Conservation (phyloP, 2,329 filamentous ascomycete species). For the Tolypocladium inflatum region DNA sequence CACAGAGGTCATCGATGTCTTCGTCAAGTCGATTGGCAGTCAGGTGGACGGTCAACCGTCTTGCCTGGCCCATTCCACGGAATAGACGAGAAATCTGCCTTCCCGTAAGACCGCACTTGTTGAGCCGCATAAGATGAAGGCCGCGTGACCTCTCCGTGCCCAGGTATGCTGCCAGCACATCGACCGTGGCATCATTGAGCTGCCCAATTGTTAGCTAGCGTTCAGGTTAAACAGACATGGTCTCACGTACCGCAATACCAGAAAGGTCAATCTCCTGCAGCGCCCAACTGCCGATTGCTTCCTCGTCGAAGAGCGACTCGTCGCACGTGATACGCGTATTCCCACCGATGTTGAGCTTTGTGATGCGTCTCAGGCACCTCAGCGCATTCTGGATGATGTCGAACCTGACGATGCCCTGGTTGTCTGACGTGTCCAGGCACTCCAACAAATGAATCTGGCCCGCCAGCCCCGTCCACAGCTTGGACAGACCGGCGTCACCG, state of each 20-base stretch:
- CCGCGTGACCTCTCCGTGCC: conserved; percentile 26
- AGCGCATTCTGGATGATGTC: conserved; percentile 34
- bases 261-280: conserved; percentile 46
- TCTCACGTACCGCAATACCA: conserved; percentile 36
- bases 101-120: conserved; percentile 43
- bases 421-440: conserved; percentile 41
- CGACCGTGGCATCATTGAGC: conserved; percentile 40
- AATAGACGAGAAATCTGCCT: conserved; percentile 40
- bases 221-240: not conserved
- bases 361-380: conserved; percentile 31
- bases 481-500: conserved; percentile 36
- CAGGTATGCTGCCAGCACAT: conserved; percentile 36
- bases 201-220: conserved; percentile 12
- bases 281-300: conserved; percentile 31
- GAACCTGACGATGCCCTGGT: conserved; percentile 40
- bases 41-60: conserved; percentile 37
- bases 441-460: conserved; percentile 36
- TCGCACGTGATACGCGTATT: conserved; percentile 37
- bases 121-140: conserved; percentile 36
- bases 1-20: conserved; percentile 39
- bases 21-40: conserved; percentile 44
- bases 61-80: conserved; percentile 36
- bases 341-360: conserved; percentile 39
- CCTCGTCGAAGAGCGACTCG: conserved; percentile 36
- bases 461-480: conserved; percentile 37